phyloP scores from a whole-genome alignment of 1,284 basidiomycete genomes.

The Volvariella volvacea region DNA sequence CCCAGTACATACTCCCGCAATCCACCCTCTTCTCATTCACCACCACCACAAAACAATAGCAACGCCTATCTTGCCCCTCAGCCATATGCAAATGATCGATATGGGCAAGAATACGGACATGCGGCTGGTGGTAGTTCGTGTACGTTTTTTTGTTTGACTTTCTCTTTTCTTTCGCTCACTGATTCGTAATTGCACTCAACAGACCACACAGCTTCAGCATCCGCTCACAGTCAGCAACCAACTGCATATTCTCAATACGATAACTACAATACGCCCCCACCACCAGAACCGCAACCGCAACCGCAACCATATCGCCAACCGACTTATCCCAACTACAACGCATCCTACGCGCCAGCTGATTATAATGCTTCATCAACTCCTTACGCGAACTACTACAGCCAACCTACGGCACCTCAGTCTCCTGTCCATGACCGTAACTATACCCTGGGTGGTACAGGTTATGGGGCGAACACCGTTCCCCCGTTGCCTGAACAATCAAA shows the following conservation, averaged over 20 bases:
- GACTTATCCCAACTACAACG: constrained; percentile 27
- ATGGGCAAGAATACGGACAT: constrained; percentile 47
- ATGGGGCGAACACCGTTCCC: constrained; percentile 42
- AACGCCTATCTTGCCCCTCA: constrained; percentile 17
- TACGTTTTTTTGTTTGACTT: constrained; percentile 24
- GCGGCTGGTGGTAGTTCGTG: constrained; percentile 47
- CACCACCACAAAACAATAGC: constrained; percentile 1
- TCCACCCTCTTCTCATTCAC: constrained; percentile 14
- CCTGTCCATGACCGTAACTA: constrained; percentile 43
- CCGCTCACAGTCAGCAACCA: constrained; percentile 44
- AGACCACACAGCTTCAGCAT: constrained; percentile 49
- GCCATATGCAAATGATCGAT: constrained; percentile 24
- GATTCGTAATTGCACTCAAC: constrained; percentile 5
- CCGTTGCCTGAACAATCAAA: constrained; percentile 25
- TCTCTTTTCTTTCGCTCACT: constrained; percentile 2
- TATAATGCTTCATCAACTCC: background rate
- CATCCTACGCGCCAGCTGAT: background rate
- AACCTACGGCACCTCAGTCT: constrained; percentile 15
- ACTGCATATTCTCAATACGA: constrained; percentile 43
- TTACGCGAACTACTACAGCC: constrained; percentile 11
- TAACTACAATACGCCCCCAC: constrained; percentile 33
- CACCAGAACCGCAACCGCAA: constrained; percentile 20
- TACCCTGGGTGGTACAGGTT: constrained; percentile 51
- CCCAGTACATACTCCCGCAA: constrained; percentile 30
- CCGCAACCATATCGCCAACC: constrained; percentile 28